Conservation (phyloP, 2,329 filamentous ascomycete genomes). For the Ophiosphaerella narmari region DNA sequence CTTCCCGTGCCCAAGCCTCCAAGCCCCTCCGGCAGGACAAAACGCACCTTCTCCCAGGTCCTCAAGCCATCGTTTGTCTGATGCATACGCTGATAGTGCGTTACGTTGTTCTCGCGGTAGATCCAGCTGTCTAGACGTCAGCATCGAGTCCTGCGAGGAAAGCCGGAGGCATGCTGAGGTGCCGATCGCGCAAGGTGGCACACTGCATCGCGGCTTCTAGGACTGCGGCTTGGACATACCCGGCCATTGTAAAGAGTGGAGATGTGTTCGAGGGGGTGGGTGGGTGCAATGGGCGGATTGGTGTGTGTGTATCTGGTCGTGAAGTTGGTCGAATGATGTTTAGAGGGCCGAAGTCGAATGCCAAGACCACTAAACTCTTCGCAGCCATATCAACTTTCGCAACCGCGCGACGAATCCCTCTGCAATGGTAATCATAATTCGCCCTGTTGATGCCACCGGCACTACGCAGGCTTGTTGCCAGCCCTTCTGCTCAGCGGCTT, state of each 20-base stretch:
- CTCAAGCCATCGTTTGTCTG: conserved; percentile 74
- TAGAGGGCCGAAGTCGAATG: conserved; percentile 14
- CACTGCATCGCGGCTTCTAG: not conserved
- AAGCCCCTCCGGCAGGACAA: conserved; percentile 9
- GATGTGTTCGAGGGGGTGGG: conserved; percentile 30
- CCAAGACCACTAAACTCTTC: conserved; percentile 25
- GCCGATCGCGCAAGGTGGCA: conserved; percentile 16
- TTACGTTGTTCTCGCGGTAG: conserved; percentile 77
- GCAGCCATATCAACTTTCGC: conserved; percentile 15
- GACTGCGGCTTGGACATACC: conserved; percentile 43
- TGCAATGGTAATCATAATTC: conserved; percentile 23
- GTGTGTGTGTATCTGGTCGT: conserved; percentile 32
- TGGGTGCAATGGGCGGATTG: conserved; percentile 40
- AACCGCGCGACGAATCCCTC: not conserved
- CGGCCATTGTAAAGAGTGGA: conserved; percentile 50
- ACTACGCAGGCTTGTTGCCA: conserved; percentile 52
- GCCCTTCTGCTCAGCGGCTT: conserved; percentile 49
- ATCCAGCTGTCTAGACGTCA: conserved; percentile 50
- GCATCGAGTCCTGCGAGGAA: conserved; percentile 23
- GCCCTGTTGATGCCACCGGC: conserved; percentile 50
- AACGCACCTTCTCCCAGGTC: conserved; percentile 77
- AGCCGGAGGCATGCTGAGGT: conserved; percentile 11
- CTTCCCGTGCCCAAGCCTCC: not conserved
- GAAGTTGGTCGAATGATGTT: conserved; percentile 39
- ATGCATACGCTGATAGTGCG: conserved; percentile 74